phyloP scores from a whole-genome alignment of 306 rosid genomes.

The Quillaja saponaria region DNA sequence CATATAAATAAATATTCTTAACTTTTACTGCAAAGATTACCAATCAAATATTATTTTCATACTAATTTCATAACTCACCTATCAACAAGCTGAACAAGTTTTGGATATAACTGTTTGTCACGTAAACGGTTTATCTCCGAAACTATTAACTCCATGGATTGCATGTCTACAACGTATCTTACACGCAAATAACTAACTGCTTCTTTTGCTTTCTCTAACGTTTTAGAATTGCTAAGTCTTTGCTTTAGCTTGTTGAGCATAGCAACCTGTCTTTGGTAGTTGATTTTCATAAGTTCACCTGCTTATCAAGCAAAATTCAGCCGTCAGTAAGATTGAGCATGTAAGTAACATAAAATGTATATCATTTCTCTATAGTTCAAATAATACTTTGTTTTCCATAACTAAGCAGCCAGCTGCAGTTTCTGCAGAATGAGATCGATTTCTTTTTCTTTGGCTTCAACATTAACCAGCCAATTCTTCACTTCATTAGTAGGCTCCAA shows the following conservation, averaged over 20 bases:
- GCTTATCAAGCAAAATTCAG: constrained; percentile 42
- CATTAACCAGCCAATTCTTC: too few species aligned
- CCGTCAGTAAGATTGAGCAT: too few species aligned
- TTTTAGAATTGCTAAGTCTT: constrained; percentile 43
- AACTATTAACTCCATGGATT: constrained; percentile 65
- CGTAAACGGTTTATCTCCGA: constrained; percentile 58
- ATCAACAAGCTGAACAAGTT: constrained; percentile 57
- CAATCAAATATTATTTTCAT: too few species aligned
- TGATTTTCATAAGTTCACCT: constrained; percentile 59
- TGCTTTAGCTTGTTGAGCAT: constrained; percentile 51
- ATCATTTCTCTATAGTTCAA: not conserved
- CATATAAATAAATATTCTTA: too few species aligned
- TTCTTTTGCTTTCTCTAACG: constrained; percentile 58
- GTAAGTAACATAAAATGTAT: not conserved
- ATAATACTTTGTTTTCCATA: not conserved
- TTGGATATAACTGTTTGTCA: constrained; percentile 54
- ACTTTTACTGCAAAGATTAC: too few species aligned
- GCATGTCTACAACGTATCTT: constrained; percentile 65
- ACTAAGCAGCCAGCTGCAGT: not conserved
- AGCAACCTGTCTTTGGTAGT: constrained; percentile 53
- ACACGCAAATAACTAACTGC: constrained; percentile 63
- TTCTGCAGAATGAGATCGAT: not conserved
- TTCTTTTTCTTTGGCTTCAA: too few species aligned
- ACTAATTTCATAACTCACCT: constrained; percentile 62
- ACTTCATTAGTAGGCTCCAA: too few species aligned